Percentiles rank a stretch among this genome's conserved stretches.
Evolutionary conservation across 352 stramenopile genomes (phyloP).

Genomic region (Globisporangium parvum): DNA sequence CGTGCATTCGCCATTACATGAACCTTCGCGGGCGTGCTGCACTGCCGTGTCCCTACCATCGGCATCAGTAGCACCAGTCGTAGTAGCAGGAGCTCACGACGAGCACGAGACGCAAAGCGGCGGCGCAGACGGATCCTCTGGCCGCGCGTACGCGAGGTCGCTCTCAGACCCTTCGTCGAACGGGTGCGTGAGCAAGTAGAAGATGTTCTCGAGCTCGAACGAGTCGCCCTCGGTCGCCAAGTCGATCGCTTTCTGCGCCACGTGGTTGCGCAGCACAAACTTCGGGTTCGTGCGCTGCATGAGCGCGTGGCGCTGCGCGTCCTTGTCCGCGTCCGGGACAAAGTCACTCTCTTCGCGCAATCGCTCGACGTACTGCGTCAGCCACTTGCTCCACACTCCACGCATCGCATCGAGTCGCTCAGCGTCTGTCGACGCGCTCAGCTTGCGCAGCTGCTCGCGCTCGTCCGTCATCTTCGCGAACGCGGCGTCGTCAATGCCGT

Average conservation of each 20-base stretch:
- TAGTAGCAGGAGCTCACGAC: conserved; percentile 28
- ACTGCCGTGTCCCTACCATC: too few species aligned
- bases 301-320: conserved; percentile 25
- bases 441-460: conserved; percentile 30
- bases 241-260: conserved; percentile 86
- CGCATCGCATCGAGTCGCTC: conserved; percentile 42
- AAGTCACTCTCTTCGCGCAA: conserved; percentile 38
- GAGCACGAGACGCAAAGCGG: conserved; percentile 82
- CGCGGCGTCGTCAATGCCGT: conserved; percentile 63
- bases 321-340: conserved; percentile 21
- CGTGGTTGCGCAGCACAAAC: conserved; percentile 86
- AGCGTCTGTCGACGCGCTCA: conserved; percentile 39
- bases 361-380: conserved; percentile 43
- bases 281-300: conserved; percentile 77
- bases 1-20: too few species aligned
- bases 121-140: conserved; percentile 39
- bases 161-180: conserved; percentile 43
- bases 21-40: not conserved
- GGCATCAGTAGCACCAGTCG: too few species aligned
- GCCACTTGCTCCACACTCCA: conserved; percentile 47
- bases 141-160: conserved; percentile 43
- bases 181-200: conserved; percentile 61
- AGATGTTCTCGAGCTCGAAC: conserved; percentile 54
- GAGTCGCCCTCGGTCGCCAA: conserved; percentile 65
- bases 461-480: conserved; percentile 50